Conservation (phyloP, 2,329 filamentous ascomycete species). For the Fonsecaea monophora region DNA sequence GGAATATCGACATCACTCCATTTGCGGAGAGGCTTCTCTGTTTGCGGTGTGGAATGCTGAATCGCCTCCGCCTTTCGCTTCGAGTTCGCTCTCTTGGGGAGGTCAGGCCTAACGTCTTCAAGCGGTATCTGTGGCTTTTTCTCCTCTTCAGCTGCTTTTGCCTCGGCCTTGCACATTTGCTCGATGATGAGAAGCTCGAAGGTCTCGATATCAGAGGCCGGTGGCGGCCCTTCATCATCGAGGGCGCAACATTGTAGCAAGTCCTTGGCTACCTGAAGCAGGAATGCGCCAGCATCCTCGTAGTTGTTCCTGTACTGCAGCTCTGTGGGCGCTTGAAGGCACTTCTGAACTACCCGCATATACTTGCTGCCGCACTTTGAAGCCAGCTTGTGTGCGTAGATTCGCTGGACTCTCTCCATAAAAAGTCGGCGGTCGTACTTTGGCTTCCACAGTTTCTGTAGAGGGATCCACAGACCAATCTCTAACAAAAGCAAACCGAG, state of each 20-base stretch:
- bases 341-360: conserved; percentile 67
- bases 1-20: conserved; percentile 61
- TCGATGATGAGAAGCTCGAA: conserved; percentile 39
- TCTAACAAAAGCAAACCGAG: conserved; percentile 68
- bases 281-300: conserved; percentile 38
- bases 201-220: conserved; percentile 38
- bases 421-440: conserved; percentile 69
- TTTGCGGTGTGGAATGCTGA: conserved; percentile 20
- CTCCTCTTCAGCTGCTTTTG: conserved; percentile 23
- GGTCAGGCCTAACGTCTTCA: conserved; percentile 19
- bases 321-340: conserved; percentile 61
- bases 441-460: conserved; percentile 68
- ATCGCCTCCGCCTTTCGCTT: conserved; percentile 33
- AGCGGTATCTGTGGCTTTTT: conserved; percentile 15
- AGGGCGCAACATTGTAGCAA: conserved; percentile 38
- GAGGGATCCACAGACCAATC: conserved; percentile 68
- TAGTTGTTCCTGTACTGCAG: conserved; percentile 37
- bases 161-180: conserved; percentile 38
- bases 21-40: conserved; percentile 49
- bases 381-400: conserved; percentile 67
- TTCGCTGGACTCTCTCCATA: conserved; percentile 67
- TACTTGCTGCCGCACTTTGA: conserved; percentile 70
- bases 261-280: conserved; percentile 39
- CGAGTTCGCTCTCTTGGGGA: conserved; percentile 27
- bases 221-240: conserved; percentile 40